Evolutionary conservation across 371 early-diverging fungal species (phyloP).

Genomic region (Blyttiomyces sp.): DNA sequence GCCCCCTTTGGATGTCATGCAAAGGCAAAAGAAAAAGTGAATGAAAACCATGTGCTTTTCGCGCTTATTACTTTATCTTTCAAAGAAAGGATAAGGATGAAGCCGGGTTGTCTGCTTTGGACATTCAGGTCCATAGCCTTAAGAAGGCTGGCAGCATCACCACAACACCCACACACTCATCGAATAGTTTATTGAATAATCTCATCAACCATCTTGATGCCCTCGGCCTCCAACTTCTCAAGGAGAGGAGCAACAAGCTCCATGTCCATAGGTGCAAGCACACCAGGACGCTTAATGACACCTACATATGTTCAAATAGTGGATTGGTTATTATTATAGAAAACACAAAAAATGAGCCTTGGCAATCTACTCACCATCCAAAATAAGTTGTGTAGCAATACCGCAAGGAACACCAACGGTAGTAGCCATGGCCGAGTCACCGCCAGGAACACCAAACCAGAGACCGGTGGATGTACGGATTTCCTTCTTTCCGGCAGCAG

Average conservation of each 20-base stretch:
- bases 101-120: too few relatives aligned
- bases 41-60: too few relatives aligned
- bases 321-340: neutral
- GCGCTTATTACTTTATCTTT: too few relatives aligned
- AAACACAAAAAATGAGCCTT: slow-evolving; percentile 29
- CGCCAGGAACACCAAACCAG: slow-evolving; percentile 89
- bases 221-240: slow-evolving; percentile 77
- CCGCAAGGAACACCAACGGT: slow-evolving; percentile 95
- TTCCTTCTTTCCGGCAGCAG: slow-evolving; percentile 55
- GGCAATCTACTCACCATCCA: slow-evolving; percentile 92
- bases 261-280: slow-evolving; percentile 83
- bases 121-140: too few relatives aligned
- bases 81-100: too few relatives aligned
- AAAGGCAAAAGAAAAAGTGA: too few relatives aligned
- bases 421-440: slow-evolving; percentile 88
- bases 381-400: slow-evolving; percentile 88
- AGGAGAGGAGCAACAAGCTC: slow-evolving; percentile 86
- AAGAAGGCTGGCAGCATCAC: too few relatives aligned
- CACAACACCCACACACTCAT: too few relatives aligned
- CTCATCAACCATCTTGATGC: slow-evolving; percentile 82
- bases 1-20: too few relatives aligned
- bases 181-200: slow-evolving; percentile 22
- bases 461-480: slow-evolving; percentile 90
- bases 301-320: slow-evolving; percentile 1
- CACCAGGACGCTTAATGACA: slow-evolving; percentile 18